phyloP scores from a whole-genome alignment of 441 rosid species.

The Kokia cookei region DNA sequence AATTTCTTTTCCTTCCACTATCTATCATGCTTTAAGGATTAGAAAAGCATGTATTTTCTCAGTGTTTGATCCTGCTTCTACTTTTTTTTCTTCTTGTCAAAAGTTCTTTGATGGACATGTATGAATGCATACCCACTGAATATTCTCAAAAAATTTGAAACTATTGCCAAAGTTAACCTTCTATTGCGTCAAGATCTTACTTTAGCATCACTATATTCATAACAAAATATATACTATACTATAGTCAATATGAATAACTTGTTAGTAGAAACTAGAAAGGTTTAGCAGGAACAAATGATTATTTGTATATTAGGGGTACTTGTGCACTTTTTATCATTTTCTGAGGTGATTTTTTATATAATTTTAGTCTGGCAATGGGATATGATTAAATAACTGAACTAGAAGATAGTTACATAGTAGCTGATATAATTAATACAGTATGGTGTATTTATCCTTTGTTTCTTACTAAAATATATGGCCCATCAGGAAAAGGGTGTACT shows the following conservation, averaged over 20 bases:
- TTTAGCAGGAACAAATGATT: not conserved
- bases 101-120: not conserved
- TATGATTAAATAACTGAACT: too few relatives aligned
- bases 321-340: not conserved
- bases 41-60: not conserved
- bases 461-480: too few relatives aligned
- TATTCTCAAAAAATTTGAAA: not conserved
- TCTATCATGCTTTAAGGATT: not conserved
- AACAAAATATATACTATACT: too few relatives aligned
- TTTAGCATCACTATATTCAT: not conserved
- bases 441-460: too few relatives aligned
- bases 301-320: not conserved
- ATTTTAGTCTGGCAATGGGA: too few relatives aligned
- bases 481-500: too few relatives aligned
- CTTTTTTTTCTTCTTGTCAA: not conserved
- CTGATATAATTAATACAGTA: too few relatives aligned
- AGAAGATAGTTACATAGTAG: too few relatives aligned
- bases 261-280: not conserved
- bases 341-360: too few relatives aligned
- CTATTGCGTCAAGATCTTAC: not conserved
- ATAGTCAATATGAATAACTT: too few relatives aligned
- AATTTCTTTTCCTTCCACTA: constrained; percentile 6
- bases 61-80: not conserved
- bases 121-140: not conserved
- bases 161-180: not conserved